Conservation (phyloP, 1,284 basidiomycete genomes). For the Fomitopsis pinicola region DNA sequence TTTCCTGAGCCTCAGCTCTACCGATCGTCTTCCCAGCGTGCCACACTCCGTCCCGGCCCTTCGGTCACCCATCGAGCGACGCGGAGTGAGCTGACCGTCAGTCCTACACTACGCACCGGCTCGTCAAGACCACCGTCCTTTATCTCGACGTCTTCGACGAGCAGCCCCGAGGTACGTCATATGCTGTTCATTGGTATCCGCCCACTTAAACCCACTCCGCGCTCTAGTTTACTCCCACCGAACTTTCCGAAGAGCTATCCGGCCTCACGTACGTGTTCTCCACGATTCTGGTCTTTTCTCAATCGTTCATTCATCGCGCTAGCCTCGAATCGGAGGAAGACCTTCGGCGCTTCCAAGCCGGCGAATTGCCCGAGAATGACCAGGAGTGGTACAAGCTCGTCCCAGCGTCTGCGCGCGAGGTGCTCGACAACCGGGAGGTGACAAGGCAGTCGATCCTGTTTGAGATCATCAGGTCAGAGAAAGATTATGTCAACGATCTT, state of each 20-base stretch:
- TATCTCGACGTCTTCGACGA: slow-evolving; percentile 15
- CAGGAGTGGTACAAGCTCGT: slow-evolving; percentile 79
- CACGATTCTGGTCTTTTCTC: slow-evolving; percentile 12
- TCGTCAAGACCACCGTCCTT: slow-evolving; percentile 27
- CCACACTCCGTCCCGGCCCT: slow-evolving; percentile 24
- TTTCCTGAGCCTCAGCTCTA: slow-evolving; percentile 53
- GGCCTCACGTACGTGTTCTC: slow-evolving; percentile 46
- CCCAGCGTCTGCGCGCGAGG: slow-evolving; percentile 59
- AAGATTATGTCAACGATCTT: slow-evolving; percentile 75
- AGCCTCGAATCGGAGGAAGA: slow-evolving; percentile 63
- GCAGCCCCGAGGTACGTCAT: slow-evolving; percentile 27
- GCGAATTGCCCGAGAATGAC: slow-evolving; percentile 53
- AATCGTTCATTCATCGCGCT: slow-evolving; percentile 10
- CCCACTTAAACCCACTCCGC: slow-evolving; percentile 6
- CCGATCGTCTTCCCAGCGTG: slow-evolving; percentile 43
- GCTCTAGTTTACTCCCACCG: slow-evolving; percentile 19
- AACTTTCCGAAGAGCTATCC: slow-evolving; percentile 46
- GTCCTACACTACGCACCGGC: slow-evolving; percentile 12
- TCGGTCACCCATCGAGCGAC: slow-evolving; percentile 33
- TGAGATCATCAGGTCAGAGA: slow-evolving; percentile 78
- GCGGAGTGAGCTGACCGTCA: slow-evolving; percentile 34
- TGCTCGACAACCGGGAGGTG: slow-evolving; percentile 67
- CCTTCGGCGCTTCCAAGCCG: slow-evolving; percentile 58
- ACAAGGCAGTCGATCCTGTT: slow-evolving; percentile 79
- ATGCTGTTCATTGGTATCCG: neutral